Percentiles rank a stretch among this genome's conserved stretches.
Conservation (phyloP, 2,329 filamentous ascomycete species). For the Aaosphaeria pasadenensis region DNA sequence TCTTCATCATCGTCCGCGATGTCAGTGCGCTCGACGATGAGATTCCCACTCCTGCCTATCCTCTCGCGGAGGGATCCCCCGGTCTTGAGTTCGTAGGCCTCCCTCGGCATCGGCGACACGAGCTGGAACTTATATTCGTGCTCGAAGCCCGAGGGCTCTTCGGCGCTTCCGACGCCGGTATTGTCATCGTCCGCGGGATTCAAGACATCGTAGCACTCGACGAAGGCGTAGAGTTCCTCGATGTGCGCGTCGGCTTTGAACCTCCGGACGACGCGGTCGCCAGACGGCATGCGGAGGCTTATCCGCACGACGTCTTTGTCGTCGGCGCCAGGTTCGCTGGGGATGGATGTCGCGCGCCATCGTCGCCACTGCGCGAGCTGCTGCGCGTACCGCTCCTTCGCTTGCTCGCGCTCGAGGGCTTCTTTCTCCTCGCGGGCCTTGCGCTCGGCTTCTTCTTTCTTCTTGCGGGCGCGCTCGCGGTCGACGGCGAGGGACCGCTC, state of each 20-base stretch:
- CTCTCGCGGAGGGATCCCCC: constrained; percentile 66
- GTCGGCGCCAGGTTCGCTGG: constrained; percentile 63
- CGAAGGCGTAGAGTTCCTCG: constrained; percentile 93
- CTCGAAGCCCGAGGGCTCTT: constrained; percentile 65
- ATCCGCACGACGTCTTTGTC: constrained; percentile 71
- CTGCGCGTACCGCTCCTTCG: constrained; percentile 54
- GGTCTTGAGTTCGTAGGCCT: constrained; percentile 69
- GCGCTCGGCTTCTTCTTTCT: constrained; percentile 70
- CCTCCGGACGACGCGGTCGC: constrained; percentile 71
- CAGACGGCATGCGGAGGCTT: constrained; percentile 60
- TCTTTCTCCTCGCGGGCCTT: constrained; percentile 62
- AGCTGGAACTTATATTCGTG: constrained; percentile 85
- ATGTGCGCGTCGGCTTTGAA: constrained; percentile 69
- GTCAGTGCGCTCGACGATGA: constrained; percentile 76
- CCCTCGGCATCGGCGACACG: constrained; percentile 79
- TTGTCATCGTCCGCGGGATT: constrained; percentile 35
- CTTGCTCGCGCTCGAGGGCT: constrained; percentile 62
- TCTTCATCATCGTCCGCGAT: constrained; percentile 55
- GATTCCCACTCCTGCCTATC: constrained; percentile 79
- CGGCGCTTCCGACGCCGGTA: constrained; percentile 22
- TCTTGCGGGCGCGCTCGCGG: constrained; percentile 74
- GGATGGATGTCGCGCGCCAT: constrained; percentile 71
- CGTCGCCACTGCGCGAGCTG: constrained; percentile 70
- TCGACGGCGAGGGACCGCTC: constrained; percentile 87
- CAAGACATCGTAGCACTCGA: constrained; percentile 79